Conservation (phyloP, 2,329 filamentous ascomycete genomes). For the Periglandula ipomoeae region DNA sequence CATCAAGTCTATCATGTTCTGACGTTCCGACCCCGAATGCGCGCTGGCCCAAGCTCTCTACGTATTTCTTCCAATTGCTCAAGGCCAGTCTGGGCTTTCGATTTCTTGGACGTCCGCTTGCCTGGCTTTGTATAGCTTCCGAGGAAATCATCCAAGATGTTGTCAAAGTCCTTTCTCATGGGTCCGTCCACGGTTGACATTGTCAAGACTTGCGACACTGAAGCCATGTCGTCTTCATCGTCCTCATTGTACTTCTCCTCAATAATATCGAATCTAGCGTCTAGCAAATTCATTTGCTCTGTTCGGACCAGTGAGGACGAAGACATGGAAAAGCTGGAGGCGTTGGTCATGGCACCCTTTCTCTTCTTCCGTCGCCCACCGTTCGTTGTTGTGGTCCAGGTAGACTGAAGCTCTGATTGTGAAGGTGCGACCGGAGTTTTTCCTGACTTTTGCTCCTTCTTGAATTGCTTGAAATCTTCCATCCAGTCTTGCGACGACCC, state of each 20-base stretch:
- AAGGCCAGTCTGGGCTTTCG: slow-evolving; percentile 70
- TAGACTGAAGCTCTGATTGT: slow-evolving; percentile 57
- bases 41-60: slow-evolving; percentile 67
- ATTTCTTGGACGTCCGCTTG: slow-evolving; percentile 70
- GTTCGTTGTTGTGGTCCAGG: slow-evolving; percentile 67
- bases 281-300: slow-evolving; percentile 75
- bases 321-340: slow-evolving; percentile 84
- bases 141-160: slow-evolving; percentile 88
- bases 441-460: slow-evolving; percentile 59
- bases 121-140: slow-evolving; percentile 62
- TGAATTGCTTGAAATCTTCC: slow-evolving; percentile 88
- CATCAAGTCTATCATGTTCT: background rate
- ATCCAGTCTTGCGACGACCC: slow-evolving; percentile 74
- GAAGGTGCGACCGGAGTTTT: slow-evolving; percentile 31
- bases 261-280: slow-evolving; percentile 84
- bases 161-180: slow-evolving; percentile 71
- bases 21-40: slow-evolving; percentile 33
- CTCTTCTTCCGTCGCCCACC: slow-evolving; percentile 86
- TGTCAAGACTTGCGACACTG: slow-evolving; percentile 52
- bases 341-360: slow-evolving; percentile 84
- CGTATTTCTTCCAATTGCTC: slow-evolving; percentile 88
- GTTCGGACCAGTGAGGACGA: slow-evolving; percentile 81
- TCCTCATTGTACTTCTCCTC: slow-evolving; percentile 63
- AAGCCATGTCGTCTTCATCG: slow-evolving; percentile 40
- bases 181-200: slow-evolving; percentile 60